Percentiles rank a stretch among this genome's conserved stretches.
phyloP scores from a whole-genome alignment of 2,329 filamentous ascomycete genomes.

The Pseudopyricularia javanii region DNA sequence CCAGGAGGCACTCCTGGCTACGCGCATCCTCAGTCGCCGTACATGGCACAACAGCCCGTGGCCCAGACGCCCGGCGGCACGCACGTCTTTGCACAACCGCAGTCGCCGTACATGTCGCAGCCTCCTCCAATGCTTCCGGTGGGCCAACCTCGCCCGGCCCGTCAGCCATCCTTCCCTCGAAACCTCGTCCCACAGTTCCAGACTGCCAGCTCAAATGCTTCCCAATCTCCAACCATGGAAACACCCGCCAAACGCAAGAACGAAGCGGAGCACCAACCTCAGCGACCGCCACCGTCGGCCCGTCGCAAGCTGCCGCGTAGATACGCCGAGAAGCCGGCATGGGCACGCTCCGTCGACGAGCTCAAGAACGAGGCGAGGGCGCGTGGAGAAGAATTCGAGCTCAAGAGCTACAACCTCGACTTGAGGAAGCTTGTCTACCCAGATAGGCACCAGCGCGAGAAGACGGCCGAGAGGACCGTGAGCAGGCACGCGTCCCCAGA shows the following conservation, averaged over 20 bases:
- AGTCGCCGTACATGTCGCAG: slow-evolving; percentile 25
- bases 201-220: slow-evolving; percentile 7
- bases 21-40: slow-evolving; percentile 23
- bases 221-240: slow-evolving; percentile 6
- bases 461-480: slow-evolving; percentile 16
- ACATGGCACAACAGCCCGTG: slow-evolving; percentile 14
- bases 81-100: slow-evolving; percentile 18
- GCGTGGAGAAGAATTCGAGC: slow-evolving; percentile 9
- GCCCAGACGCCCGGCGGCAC: slow-evolving; percentile 35
- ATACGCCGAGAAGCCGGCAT: slow-evolving; percentile 28
- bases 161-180: not conserved
- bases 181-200: not conserved
- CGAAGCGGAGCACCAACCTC: slow-evolving; percentile 14
- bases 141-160: not conserved
- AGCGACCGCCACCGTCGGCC: slow-evolving; percentile 12
- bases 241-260: not conserved
- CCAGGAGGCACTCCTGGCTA: slow-evolving; percentile 19
- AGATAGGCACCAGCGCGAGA: not conserved
- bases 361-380: slow-evolving; percentile 13
- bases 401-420: slow-evolving; percentile 30
- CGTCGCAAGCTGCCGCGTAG: slow-evolving; percentile 25
- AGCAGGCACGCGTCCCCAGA: slow-evolving; percentile 37
- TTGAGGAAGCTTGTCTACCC: slow-evolving; percentile 22
- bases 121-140: slow-evolving; percentile 25
- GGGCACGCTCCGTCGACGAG: slow-evolving; percentile 30